Evolutionary conservation across 2,329 filamentous ascomycete species (phyloP).

Genomic region (Arthrinium puccinioides): DNA sequence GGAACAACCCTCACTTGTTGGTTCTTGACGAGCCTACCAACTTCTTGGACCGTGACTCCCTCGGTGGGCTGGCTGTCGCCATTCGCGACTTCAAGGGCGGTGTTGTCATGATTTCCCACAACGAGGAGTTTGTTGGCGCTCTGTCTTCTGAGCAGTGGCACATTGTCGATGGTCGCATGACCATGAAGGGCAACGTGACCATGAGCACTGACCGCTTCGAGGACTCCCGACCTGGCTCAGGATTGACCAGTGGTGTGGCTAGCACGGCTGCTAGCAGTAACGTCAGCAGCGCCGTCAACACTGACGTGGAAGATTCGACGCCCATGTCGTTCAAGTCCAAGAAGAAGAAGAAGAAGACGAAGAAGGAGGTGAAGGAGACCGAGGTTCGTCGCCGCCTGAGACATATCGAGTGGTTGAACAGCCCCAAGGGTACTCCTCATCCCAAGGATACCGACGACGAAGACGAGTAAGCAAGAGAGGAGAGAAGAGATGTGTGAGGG

Average conservation of each 20-base stretch:
- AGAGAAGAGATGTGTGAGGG: too few species aligned
- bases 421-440: conserved; percentile 75
- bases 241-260: conserved; percentile 45
- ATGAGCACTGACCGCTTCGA: conserved; percentile 80
- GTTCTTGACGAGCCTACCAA: conserved; percentile 98
- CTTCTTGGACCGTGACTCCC: conserved; percentile 96
- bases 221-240: conserved; percentile 61
- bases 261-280: conserved; percentile 48
- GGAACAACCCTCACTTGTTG: conserved; percentile 97
- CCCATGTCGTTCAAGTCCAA: conserved; percentile 80
- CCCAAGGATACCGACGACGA: conserved; percentile 75
- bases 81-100: conserved; percentile 98
- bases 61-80: conserved; percentile 92
- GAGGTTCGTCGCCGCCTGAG: conserved; percentile 81
- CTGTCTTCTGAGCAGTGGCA: conserved; percentile 96
- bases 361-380: conserved; percentile 90
- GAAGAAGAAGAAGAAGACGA: conserved; percentile 99
- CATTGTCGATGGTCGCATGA: conserved; percentile 79
- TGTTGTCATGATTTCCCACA: conserved; percentile 98
- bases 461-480: conserved; percentile 30
- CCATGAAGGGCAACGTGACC: conserved; percentile 71
- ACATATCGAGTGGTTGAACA: conserved; percentile 80
- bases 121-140: conserved; percentile 96
- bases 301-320: conserved; percentile 71
- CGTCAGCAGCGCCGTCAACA: conserved; percentile 62